phyloP scores from a whole-genome alignment of 441 rosid genomes.

The Cnidoscolus chayamansa region DNA sequence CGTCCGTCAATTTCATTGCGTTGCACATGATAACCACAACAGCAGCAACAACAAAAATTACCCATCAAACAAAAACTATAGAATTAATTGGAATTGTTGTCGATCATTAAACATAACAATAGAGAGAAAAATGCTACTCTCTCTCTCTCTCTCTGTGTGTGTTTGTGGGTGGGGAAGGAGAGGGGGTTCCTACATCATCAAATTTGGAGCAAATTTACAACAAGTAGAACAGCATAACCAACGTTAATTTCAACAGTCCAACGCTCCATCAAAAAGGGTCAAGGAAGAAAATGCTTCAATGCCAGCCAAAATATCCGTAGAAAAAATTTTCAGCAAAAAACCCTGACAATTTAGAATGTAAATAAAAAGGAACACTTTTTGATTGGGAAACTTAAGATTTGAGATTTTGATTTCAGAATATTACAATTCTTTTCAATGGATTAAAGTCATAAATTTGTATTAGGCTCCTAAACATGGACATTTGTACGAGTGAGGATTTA shows the following conservation, averaged over 20 bases:
- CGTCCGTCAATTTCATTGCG: not conserved
- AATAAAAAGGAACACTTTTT: not conserved
- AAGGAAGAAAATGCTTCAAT: not conserved
- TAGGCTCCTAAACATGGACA: no score
- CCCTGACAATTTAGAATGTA: not conserved
- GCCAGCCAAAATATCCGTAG: not conserved
- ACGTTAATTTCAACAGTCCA: not conserved
- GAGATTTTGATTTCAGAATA: no score
- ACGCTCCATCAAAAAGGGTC: not conserved
- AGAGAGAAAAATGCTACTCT: no score
- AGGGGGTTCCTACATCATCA: not conserved
- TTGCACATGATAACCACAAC: not conserved
- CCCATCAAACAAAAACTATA: not conserved
- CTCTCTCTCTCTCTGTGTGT: no score
- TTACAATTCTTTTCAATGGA: no score
- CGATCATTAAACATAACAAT: no score
- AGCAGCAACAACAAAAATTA: no score
- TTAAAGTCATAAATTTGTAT: no score
- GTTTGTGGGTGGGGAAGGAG: no score
- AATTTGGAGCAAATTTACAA: not conserved
- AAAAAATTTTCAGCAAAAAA: not conserved
- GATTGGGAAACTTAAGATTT: no score
- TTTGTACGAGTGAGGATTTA: no score
- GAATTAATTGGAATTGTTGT: no score
- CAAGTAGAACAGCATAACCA: not conserved